phyloP scores from a whole-genome alignment of 306 rosid species.

The Ormosia semicastrata region DNA sequence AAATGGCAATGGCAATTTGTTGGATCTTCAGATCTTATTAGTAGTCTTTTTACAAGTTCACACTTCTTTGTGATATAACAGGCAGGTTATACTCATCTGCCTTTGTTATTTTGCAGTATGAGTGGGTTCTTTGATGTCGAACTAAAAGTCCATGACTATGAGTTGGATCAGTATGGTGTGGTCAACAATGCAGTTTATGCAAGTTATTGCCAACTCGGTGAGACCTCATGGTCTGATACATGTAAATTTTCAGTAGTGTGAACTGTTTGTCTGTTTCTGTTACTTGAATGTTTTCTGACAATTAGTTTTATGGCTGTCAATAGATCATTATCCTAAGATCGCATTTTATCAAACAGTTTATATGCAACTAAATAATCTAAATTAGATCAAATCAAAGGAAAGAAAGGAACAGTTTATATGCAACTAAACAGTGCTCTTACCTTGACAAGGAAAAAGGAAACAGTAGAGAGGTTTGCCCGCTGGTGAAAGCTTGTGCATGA shows the following conservation, averaged over 20 bases:
- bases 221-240: conserved; percentile 24
- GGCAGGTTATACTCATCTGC: not conserved
- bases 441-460: too few relatives aligned
- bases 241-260: not conserved
- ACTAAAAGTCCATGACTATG: conserved; percentile 88
- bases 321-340: too few relatives aligned
- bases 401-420: too few relatives aligned
- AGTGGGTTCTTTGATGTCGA: conserved; percentile 60
- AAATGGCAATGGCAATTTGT: not conserved
- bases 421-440: too few relatives aligned
- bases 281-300: not conserved
- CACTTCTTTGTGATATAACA: not conserved
- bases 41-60: not conserved
- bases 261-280: conserved; percentile 5
- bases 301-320: too few relatives aligned
- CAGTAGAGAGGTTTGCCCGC: too few relatives aligned
- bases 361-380: too few relatives aligned
- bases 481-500: too few relatives aligned
- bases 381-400: too few relatives aligned
- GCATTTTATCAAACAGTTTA: too few relatives aligned
- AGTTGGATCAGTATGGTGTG: conserved; percentile 91
- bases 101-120: conserved; percentile 56
- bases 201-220: conserved; percentile 92
- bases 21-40: not conserved
- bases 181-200: conserved; percentile 93